Base-by-base conservation (phyloP, 2,329 filamentous ascomycete genomes). In the Clonostachys chloroleuca region DNA sequence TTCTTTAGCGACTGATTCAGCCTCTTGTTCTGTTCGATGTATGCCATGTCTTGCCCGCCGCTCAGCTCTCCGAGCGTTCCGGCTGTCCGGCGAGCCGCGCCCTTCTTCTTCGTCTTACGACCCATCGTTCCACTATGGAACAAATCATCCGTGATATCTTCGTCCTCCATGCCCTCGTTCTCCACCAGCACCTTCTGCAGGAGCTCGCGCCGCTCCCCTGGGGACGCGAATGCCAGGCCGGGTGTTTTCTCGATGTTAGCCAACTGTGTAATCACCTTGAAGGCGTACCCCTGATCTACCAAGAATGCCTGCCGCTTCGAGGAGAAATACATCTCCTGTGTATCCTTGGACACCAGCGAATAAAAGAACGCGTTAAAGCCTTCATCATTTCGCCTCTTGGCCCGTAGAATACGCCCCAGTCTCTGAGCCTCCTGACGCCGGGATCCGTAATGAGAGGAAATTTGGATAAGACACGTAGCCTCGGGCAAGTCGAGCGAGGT, bases 291-390 rank as follows among this genome's bases (percentile, higher is more conserved):
- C 67, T 99, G 94, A 55, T 99, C 94, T 18, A 99, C 92, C 1
- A 99, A 76, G 72, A 99, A 99, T 1, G 94, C 92, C 67, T 99
- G 94, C 10, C 94, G 82, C 67, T 96, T 97, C 5, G 91, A 92
- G 0, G 92, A 96, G 66, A 96, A 99, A 63, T 85, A 94, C 92
- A 99, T 97, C 65, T 99, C 94, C 51, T 92, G 86, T 0, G 94
- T 99, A 62, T 99, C 94, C 65, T 97, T 97, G 6, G 89, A 95
- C 5, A 99, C 94, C 1, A 99, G 79, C 0, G 90, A 95, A 70
- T 99, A 99, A 73, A 99, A 99, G 67, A 97, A 99, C 1, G 94
- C 94, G 62, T 99, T 99, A 68, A 99, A 99, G 8, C 94, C 94
- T 65, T 97, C 94, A 57, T 99, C 94, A 58, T 96, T 97, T 63